These are phyloP conservation scores for Hygrophoropsis aurantiaca DNA, from an alignment of 768 basidiomycete species.

Conservation along the genomic window DNA sequence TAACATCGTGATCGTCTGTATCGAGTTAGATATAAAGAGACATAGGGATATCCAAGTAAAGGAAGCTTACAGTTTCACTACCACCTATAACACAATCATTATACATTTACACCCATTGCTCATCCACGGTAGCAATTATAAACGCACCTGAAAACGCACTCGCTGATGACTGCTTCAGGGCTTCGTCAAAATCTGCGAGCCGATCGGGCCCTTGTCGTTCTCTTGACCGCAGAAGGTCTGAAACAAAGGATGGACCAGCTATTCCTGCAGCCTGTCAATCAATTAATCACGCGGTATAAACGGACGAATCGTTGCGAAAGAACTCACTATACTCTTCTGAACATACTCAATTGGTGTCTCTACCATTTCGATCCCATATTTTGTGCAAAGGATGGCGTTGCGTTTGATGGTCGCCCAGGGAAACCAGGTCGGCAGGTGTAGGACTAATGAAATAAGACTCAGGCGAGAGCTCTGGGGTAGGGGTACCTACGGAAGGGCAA, in stretches of 20 bases:
- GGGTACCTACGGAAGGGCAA: slow-evolving; percentile 20
- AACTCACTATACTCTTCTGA: slow-evolving; percentile 24
- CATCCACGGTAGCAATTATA: background rate
- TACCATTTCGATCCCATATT: slow-evolving; percentile 7
- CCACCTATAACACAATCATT: slow-evolving; percentile 3
- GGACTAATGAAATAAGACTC: slow-evolving; percentile 11
- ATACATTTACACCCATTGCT: background rate
- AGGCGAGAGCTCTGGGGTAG: too few relatives aligned
- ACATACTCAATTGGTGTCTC: slow-evolving; percentile 27
- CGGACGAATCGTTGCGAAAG: background rate
- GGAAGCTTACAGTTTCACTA: slow-evolving; percentile 13
- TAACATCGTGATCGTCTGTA: slow-evolving; percentile 9
- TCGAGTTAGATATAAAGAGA: background rate
- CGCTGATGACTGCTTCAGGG: slow-evolving; percentile 14
- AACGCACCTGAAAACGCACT: slow-evolving; percentile 14
- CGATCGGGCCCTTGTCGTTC: background rate
- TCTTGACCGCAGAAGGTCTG: slow-evolving; percentile 11
- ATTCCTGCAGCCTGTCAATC: slow-evolving; percentile 7
- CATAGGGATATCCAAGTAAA: background rate
- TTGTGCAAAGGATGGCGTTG: slow-evolving; percentile 6
- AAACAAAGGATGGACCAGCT: slow-evolving; percentile 13
- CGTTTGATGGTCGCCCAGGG: slow-evolving; percentile 18
- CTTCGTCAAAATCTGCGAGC: slow-evolving; percentile 7
- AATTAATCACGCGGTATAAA: too few relatives aligned
- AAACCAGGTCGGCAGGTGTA: slow-evolving; percentile 21